Conservation (phyloP, 106 monocot genomes). For the Dendrobium huoshanense region DNA sequence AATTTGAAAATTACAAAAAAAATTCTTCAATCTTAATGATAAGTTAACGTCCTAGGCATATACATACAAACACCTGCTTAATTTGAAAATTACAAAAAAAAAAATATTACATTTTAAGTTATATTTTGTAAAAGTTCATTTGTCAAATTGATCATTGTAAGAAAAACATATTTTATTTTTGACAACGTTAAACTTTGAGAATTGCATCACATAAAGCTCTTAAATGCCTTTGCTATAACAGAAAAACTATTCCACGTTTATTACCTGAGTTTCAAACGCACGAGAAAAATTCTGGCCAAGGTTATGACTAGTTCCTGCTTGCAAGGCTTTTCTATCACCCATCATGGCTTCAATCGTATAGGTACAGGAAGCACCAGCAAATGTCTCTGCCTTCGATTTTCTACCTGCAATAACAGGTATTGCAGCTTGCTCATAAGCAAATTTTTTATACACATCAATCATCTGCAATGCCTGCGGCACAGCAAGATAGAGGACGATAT, state of each 20-base stretch:
- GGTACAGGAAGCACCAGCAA: constrained; percentile 88
- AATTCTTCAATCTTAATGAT: too few relatives aligned
- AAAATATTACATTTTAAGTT: too few relatives aligned
- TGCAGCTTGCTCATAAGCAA: constrained; percentile 95
- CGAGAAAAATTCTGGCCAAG: constrained; percentile 98
- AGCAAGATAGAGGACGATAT: constrained; percentile 28
- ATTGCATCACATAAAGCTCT: too few relatives aligned
- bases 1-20: too few relatives aligned
- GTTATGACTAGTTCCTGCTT: constrained; percentile 98
- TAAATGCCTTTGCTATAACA: too few relatives aligned
- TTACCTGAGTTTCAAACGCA: constrained; percentile 94
- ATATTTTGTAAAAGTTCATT: too few relatives aligned
- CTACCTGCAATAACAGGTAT: constrained; percentile 96
- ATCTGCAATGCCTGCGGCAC: constrained; percentile 85
- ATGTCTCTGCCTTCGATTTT: constrained; percentile 86
- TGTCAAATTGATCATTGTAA: too few relatives aligned
- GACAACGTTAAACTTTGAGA: too few relatives aligned
- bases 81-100: too few relatives aligned
- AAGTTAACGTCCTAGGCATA: too few relatives aligned
- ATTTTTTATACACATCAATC: constrained; percentile 93
- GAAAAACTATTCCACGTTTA: neutral
- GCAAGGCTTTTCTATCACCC: constrained; percentile 96
- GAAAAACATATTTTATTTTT: too few relatives aligned
- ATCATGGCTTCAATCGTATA: constrained; percentile 99
- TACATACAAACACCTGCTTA: too few relatives aligned